phyloP scores from a whole-genome alignment of 768 basidiomycete species.

The Leucosporidium creatinivorum region DNA sequence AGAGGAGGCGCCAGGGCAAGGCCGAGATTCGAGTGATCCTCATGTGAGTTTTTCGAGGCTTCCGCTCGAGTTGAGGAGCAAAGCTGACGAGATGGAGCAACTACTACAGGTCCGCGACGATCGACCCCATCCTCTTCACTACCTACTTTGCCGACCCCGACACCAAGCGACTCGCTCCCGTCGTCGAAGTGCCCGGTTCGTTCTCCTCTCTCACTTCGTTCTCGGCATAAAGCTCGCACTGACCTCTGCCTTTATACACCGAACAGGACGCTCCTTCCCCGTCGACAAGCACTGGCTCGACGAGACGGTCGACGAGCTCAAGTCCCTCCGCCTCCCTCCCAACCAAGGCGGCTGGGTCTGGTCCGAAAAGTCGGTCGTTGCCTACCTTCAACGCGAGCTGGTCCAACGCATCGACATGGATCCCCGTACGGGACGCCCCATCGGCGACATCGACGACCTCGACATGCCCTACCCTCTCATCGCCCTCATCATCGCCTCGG shows the following conservation, averaged over 20 bases:
- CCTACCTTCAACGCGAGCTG: constrained; percentile 66
- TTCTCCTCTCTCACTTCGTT: constrained; percentile 52
- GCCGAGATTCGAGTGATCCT: constrained; percentile 72
- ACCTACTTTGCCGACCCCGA: constrained; percentile 67
- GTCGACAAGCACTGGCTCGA: constrained; percentile 75
- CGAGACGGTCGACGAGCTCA: constrained; percentile 57
- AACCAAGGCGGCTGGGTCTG: constrained; percentile 56
- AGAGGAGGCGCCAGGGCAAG: constrained; percentile 60
- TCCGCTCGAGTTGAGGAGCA: not conserved
- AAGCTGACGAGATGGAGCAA: constrained; percentile 8
- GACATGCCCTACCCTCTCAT: constrained; percentile 75
- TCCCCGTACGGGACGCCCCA: constrained; percentile 41
- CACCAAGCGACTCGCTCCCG: constrained; percentile 54
- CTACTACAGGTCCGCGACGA: constrained; percentile 56
- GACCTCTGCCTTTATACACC: constrained; percentile 53
- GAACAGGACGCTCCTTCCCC: constrained; percentile 66
- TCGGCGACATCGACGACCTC: constrained; percentile 49
- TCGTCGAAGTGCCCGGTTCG: constrained; percentile 67
- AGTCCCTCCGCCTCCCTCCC: constrained; percentile 34
- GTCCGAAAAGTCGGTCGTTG: constrained; percentile 58
- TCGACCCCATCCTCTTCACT: constrained; percentile 82
- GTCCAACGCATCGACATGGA: constrained; percentile 41
- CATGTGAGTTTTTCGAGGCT: constrained; percentile 68
- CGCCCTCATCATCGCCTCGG: constrained; percentile 70
- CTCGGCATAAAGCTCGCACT: constrained; percentile 82